Evolutionary conservation across 1,284 basidiomycete species (phyloP).

Genomic region (Puccinia coronata): DNA sequence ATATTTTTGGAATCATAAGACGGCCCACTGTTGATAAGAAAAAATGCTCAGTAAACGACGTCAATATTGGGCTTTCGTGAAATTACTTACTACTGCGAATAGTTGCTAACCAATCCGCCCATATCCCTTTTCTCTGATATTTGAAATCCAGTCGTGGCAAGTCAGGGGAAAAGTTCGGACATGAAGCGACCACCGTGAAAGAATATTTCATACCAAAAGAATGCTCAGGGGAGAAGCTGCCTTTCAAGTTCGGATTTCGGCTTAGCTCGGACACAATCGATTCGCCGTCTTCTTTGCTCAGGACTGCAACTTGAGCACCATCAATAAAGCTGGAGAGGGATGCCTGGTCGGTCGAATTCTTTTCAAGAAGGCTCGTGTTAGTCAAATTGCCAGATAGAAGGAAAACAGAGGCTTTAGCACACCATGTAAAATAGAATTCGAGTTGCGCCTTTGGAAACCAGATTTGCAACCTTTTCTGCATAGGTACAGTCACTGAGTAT

Average conservation of each 20-base stretch:
- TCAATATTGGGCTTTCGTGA: background rate
- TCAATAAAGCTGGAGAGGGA: constrained; percentile 19
- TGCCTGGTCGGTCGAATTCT: constrained; percentile 27
- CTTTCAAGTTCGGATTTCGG: constrained; percentile 15
- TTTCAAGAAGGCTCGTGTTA: background rate
- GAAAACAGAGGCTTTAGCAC: background rate
- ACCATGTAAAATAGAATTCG: constrained; percentile 49
- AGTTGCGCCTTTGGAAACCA: constrained; percentile 33
- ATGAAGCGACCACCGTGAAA: background rate
- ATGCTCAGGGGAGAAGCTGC: constrained; percentile 17
- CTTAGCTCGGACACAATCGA: constrained; percentile 15
- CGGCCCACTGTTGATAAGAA: constrained; percentile 33
- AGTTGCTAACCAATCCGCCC: constrained; percentile 18
- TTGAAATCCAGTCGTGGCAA: background rate
- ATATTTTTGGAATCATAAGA: constrained; percentile 33
- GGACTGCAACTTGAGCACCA: constrained; percentile 10
- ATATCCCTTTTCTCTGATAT: background rate
- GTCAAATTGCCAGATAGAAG: background rate
- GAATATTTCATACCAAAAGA: constrained; percentile 2
- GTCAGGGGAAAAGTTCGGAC: background rate
- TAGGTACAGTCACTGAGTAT: constrained; percentile 31
- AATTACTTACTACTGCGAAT: constrained; percentile 34
- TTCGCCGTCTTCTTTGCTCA: constrained; percentile 27
- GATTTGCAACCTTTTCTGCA: constrained; percentile 11
- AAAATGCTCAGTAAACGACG: background rate